phyloP scores from a whole-genome alignment of 768 basidiomycete genomes.

The Lentinus tigrinus region DNA sequence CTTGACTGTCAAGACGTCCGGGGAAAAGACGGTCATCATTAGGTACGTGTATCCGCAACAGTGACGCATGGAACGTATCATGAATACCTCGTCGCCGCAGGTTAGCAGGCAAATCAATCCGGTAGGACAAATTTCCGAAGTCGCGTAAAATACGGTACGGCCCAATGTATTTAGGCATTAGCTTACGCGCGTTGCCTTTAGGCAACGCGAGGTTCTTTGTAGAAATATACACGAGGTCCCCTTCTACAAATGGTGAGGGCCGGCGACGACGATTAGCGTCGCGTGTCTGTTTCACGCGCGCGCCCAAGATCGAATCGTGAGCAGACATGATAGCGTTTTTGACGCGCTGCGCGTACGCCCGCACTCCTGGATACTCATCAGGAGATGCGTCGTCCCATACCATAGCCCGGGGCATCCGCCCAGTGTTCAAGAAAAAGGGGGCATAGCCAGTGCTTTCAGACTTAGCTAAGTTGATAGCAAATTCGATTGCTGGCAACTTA shows the following conservation, averaged over 20 bases:
- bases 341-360: slow-evolving; percentile 24
- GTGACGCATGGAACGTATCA: slow-evolving; percentile 34
- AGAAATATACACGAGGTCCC: slow-evolving; percentile 35
- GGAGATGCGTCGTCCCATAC: slow-evolving; percentile 21
- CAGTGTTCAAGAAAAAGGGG: slow-evolving; percentile 30
- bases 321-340: slow-evolving; percentile 28
- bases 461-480: slow-evolving; percentile 35
- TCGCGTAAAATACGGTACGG: slow-evolving; percentile 31
- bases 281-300: slow-evolving; percentile 29
- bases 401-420: slow-evolving; percentile 23
- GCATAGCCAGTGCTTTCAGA: slow-evolving; percentile 34
- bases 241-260: slow-evolving; percentile 16
- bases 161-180: slow-evolving; percentile 38
- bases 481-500: slow-evolving; percentile 33
- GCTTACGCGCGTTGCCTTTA: slow-evolving; percentile 32
- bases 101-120: slow-evolving; percentile 29
- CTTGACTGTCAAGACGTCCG: slow-evolving; percentile 23
- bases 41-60: slow-evolving; percentile 28
- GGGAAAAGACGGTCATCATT: slow-evolving; percentile 39
- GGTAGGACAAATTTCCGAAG: slow-evolving; percentile 25
- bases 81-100: slow-evolving; percentile 29
- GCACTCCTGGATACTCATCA: slow-evolving; percentile 23
- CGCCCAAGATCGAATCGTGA: slow-evolving; percentile 37
- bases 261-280: slow-evolving; percentile 27
- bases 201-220: slow-evolving; percentile 36